Evolutionary conservation across 225 moss, liverwort and hornwort genomes (phyloP), one percentile per base, ranked within the genome.

Genomic region (Lunularia cruciata): DNA sequence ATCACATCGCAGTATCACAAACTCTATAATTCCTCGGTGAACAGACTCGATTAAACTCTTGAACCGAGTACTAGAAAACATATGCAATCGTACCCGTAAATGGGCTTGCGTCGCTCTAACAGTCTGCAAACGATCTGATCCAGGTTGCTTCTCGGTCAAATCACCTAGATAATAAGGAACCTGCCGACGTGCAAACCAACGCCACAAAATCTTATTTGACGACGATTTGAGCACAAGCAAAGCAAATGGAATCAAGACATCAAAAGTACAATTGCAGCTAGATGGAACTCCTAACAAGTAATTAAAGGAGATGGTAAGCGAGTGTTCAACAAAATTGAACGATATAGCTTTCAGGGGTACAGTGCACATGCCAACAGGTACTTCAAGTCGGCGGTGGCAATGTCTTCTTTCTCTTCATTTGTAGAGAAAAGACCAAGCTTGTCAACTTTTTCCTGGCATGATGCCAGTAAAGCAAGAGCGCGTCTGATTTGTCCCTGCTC

Each of bases 341-440:
- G 30, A 6, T n/a, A n/a, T n/a, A n/a, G n/a, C n/a, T n/a, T n/a
- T n/a, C n/a, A n/a, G n/a, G n/a, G n/a, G n/a, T n/a, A n/a, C 2
- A 20, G n/a, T 12, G 22, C 25, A 65, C 81, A 38, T 72, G 89
- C 93, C 77, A 98, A 73, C 63, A 98, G 83, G 65, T 88, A 98
- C 70, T 98, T 98, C 77, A 98, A 79, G 83, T 98, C 88, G 26
- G 79, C 78, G 8, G 93, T 98, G 77, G 88, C 86, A 45, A 98
- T 87, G 43, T 98, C 98, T 77, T 98, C 98, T 71, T 91, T 98
- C 48, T 93, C 93, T 83, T 98, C 98, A 63, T 98, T 98, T 4
- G 79, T 76, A 73, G 98, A 98, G 62, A 98, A 98, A 0, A 98
- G 81, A 36, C 83, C 85, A 67, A 98, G 83, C 71, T 88, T 91